phyloP scores from a whole-genome alignment of 345 rosid genomes.

The Diplotaxis tenuifolia region DNA sequence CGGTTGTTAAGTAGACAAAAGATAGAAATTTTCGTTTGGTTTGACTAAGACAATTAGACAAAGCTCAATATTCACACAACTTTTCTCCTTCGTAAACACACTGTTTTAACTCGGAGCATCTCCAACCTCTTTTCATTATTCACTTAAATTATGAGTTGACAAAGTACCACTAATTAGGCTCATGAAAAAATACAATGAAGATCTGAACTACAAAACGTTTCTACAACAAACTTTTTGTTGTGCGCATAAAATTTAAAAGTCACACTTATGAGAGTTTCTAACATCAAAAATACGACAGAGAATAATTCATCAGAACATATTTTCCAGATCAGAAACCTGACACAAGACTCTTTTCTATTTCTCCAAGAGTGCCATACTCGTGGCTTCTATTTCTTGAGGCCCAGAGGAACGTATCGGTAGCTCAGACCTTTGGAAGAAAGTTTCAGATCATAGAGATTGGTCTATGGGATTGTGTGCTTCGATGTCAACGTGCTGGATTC shows the following conservation, averaged over 20 bases:
- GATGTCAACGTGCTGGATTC: constrained; percentile 92
- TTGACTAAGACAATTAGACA: background rate
- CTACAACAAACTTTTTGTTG: background rate
- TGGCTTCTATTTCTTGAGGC: constrained; percentile 14
- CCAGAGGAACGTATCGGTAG: background rate
- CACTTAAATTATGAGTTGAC: background rate
- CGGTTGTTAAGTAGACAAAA: background rate
- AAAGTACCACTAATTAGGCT: no score
- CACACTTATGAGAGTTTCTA: background rate
- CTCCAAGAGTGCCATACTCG: constrained; percentile 1
- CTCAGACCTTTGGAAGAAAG: background rate
- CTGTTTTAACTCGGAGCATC: background rate
- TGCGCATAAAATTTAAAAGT: background rate
- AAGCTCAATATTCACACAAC: background rate
- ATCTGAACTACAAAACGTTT: constrained; percentile 1
- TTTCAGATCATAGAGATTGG: constrained; percentile 31
- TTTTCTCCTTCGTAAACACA: background rate
- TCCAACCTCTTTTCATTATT: background rate
- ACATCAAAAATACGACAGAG: background rate
- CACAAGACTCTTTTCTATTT: background rate
- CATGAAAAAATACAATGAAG: background rate
- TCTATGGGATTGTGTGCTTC: constrained; percentile 92
- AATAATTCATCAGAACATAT: background rate
- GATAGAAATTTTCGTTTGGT: background rate
- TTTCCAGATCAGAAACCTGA: background rate